Conservation (phyloP, 352 stramenopile genomes). For the Thraustochytrium sp. region DNA sequence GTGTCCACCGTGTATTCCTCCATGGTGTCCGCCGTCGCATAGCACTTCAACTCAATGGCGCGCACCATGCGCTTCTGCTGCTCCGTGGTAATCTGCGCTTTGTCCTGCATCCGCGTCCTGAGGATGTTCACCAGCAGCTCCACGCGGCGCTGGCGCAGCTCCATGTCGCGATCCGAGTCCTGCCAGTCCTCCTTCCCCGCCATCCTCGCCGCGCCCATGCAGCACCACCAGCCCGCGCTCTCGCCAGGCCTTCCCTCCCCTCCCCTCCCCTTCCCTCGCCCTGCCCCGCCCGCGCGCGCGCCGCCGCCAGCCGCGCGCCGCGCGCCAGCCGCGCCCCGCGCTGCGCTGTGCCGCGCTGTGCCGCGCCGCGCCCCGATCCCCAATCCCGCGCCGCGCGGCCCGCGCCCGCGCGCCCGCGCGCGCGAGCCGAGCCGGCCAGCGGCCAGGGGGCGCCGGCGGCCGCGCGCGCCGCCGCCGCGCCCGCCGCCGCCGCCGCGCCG, state of each 20-base stretch:
- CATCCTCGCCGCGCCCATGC: background rate
- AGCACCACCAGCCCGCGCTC: background rate
- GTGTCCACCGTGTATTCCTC: background rate
- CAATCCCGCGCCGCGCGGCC: no score
- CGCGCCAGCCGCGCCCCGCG: no score
- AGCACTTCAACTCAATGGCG: background rate
- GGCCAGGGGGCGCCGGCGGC: no score
- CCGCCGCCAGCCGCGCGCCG: no score
- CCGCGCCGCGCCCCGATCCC: no score
- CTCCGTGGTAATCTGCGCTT: background rate
- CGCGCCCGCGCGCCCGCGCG: no score
- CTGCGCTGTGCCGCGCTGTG: no score
- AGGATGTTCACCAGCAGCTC: background rate
- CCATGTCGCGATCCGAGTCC: background rate
- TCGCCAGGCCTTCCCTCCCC: background rate
- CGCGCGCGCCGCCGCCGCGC: no score
- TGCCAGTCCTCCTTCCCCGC: background rate
- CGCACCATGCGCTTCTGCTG: background rate
- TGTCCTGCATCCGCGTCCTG: background rate
- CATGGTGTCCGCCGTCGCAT: background rate
- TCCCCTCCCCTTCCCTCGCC: no score
- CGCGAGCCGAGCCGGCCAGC: no score
- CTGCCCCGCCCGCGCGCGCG: no score
- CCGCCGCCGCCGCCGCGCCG: no score
- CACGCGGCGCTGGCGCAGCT: background rate